Evolutionary conservation across 2,329 filamentous ascomycete genomes (phyloP).

Genomic region (Penicillium sp.): DNA sequence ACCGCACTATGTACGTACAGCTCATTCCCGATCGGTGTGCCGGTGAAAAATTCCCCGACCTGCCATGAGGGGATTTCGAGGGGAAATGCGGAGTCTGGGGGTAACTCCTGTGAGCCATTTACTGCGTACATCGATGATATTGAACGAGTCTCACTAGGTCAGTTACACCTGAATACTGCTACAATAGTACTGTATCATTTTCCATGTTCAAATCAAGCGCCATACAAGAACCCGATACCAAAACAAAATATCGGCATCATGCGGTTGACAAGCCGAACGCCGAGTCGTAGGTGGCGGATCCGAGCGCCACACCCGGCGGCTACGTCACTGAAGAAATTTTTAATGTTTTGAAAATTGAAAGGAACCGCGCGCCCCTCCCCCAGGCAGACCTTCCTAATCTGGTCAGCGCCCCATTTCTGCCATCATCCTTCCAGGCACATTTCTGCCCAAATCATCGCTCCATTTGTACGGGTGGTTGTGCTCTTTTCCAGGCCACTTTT

Average conservation of each 20-base stretch:
- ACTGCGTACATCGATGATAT: neutral
- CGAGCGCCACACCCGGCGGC: conserved; percentile 5
- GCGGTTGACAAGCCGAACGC: neutral
- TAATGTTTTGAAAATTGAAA: neutral
- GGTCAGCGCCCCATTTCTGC: too few species aligned
- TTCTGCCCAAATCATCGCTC: too few species aligned
- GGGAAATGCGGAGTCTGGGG: conserved; percentile 23
- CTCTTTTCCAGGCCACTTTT: too few species aligned
- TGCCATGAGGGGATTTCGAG: neutral
- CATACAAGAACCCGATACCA: neutral
- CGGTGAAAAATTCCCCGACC: conserved; percentile 17
- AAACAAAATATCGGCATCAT: neutral
- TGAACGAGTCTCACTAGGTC: neutral
- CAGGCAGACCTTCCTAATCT: too few species aligned
- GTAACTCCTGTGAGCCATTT: neutral
- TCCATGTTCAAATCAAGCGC: too few species aligned
- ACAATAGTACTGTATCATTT: too few species aligned
- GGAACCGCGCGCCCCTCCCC: too few species aligned
- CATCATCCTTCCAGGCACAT: too few species aligned
- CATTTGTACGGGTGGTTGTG: too few species aligned
- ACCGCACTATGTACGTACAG: conserved; percentile 1
- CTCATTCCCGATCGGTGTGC: conserved; percentile 19
- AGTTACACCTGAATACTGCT: too few species aligned
- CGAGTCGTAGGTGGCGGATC: conserved; percentile 3
- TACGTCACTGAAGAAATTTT: conserved; percentile 9